Percentiles rank a stretch among this genome's conserved stretches.
These are phyloP conservation scores for Nitzschia sp. DNA, from an alignment of 108 stramenopile genomes.

Conservation along the genomic window DNA sequence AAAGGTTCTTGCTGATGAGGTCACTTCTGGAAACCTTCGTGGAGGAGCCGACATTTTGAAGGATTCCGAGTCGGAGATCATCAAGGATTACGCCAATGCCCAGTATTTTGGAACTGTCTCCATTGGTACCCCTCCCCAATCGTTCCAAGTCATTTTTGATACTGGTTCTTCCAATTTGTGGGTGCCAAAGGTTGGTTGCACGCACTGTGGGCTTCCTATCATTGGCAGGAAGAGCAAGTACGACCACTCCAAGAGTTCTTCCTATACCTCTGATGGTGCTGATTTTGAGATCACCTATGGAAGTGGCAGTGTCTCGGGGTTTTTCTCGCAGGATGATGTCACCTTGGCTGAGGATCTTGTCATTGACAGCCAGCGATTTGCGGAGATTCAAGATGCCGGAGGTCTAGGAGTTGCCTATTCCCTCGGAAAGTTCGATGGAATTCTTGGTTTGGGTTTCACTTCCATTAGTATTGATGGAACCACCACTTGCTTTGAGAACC, in stretches of 20 bases:
- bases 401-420: conserved; percentile 95
- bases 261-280: conserved; percentile 53
- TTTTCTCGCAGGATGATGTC: conserved; percentile 68
- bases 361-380: conserved; percentile 72
- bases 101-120: conserved; percentile 75
- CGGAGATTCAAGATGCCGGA: conserved; percentile 91
- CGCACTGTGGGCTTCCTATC: conserved; percentile 54
- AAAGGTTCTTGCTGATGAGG: neutral
- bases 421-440: conserved; percentile 97
- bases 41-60: conserved; percentile 9
- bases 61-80: conserved; percentile 56
- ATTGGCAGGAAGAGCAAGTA: conserved; percentile 70
- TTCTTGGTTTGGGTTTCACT: conserved; percentile 95
- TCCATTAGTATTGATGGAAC: conserved; percentile 83
- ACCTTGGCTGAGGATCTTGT: conserved; percentile 74
- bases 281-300: conserved; percentile 95
- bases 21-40: conserved; percentile 25
- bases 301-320: conserved; percentile 67
- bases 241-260: conserved; percentile 46
- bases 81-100: conserved; percentile 88
- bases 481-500: conserved; percentile 91
- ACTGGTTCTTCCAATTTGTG: conserved; percentile 97
- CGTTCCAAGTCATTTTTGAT: conserved; percentile 94
- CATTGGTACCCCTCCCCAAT: conserved; percentile 84
- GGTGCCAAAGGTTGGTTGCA: conserved; percentile 90